A percentile compares a stretch with the other conserved stretches of the same genome.
Conservation (phyloP, 2,329 filamentous ascomycete species). For the Xylariaceae sp. region DNA sequence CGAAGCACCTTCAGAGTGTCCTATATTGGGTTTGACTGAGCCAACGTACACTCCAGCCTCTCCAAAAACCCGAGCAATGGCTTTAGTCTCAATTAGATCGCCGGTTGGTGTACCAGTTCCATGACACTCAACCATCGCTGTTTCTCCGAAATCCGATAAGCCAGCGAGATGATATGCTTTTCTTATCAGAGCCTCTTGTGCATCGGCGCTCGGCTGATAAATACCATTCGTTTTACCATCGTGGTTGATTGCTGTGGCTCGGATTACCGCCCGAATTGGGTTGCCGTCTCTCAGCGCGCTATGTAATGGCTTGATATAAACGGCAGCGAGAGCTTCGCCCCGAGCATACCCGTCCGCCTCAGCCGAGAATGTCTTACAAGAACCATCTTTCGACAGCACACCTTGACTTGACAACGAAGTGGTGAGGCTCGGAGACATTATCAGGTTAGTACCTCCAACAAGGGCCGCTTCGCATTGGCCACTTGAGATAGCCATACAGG, state of each 20-base stretch:
- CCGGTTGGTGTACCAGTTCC: constrained; percentile 37
- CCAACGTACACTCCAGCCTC: constrained; percentile 27
- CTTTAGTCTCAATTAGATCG: constrained; percentile 38
- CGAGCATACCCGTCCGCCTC: constrained; percentile 53
- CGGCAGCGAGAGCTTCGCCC: constrained; percentile 50
- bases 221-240: constrained; percentile 16
- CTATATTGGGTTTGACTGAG: constrained; percentile 38
- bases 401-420: constrained; percentile 32
- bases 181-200: constrained; percentile 39
- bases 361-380: constrained; percentile 45
- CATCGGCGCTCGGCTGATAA: constrained; percentile 43
- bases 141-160: constrained; percentile 36
- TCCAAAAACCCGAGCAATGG: constrained; percentile 28
- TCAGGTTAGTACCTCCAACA: constrained; percentile 38
- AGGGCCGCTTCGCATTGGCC: constrained; percentile 41
- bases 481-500: constrained; percentile 35
- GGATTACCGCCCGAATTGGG: constrained; percentile 39
- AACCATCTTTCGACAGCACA: constrained; percentile 35
- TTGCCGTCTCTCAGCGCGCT: constrained; percentile 44
- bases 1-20: constrained; percentile 38
- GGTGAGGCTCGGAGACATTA: constrained; percentile 33
- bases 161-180: not conserved
- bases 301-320: constrained; percentile 51
- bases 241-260: constrained; percentile 37
- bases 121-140: constrained; percentile 37